Evolutionary conservation across 129 eudicot species (phyloP).

Genomic region (Ambrosia trifida): DNA sequence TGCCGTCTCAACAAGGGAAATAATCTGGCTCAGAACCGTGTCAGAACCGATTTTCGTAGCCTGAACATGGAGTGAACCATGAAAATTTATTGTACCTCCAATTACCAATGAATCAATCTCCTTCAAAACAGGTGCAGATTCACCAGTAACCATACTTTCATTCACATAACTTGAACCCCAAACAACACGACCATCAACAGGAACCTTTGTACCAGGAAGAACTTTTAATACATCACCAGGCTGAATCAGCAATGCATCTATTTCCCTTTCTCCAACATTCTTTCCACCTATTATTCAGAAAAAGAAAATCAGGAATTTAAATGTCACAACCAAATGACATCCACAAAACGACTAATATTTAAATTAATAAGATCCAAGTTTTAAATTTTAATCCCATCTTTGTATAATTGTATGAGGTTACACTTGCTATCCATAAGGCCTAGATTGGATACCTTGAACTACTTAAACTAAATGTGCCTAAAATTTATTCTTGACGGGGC

Average conservation of each 20-base stretch:
- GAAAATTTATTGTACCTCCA: constrained; percentile 93
- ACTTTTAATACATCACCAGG: constrained; percentile 90
- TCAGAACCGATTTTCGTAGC: constrained; percentile 93
- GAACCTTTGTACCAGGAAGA: constrained; percentile 89
- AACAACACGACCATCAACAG: constrained; percentile 76
- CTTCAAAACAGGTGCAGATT: constrained; percentile 81
- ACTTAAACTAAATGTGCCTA: too few species aligned
- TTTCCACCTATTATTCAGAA: constrained; percentile 58
- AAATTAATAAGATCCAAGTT: not conserved
- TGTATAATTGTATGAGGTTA: too few species aligned
- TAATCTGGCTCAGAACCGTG: constrained; percentile 94
- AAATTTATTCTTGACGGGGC: too few species aligned
- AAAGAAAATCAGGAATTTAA: not conserved
- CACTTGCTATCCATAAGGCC: too few species aligned
- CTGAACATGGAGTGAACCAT: constrained; percentile 79
- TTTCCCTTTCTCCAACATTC: constrained; percentile 77
- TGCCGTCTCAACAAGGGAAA: constrained; percentile 90
- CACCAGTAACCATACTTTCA: constrained; percentile 99
- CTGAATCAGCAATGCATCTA: constrained; percentile 89
- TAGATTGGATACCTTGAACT: too few species aligned
- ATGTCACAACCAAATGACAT: constrained; percentile 9
- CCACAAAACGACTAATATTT: not conserved
- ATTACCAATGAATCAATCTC: constrained; percentile 68
- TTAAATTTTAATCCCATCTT: too few species aligned
- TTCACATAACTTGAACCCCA: constrained; percentile 98